These are phyloP conservation scores for Botrytis paeoniae DNA, from an alignment of 2,329 filamentous ascomycete species.

Conservation along the genomic window DNA sequence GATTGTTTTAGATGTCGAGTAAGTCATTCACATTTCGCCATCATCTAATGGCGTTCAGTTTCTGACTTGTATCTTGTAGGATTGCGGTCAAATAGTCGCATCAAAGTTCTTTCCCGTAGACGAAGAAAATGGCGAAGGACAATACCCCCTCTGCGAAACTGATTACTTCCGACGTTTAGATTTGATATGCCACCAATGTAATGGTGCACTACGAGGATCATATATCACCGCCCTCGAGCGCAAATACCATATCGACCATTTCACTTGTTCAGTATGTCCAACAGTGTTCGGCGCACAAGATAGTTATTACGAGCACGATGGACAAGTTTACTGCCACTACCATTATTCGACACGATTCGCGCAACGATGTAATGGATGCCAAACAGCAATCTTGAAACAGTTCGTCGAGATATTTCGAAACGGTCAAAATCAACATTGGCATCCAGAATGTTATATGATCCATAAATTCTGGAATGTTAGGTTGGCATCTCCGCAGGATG, in stretches of 20 bases:
- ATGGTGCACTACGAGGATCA: conserved; percentile 87
- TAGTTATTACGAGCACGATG: conserved; percentile 98
- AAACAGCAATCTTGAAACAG: conserved; percentile 95
- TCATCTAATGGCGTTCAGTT: conserved; percentile 5
- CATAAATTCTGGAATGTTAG: conserved; percentile 99
- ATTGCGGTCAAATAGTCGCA: conserved; percentile 94
- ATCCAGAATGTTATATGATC: conserved; percentile 99
- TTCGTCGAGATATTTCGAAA: conserved; percentile 99
- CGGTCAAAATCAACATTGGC: conserved; percentile 98
- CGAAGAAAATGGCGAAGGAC: conserved; percentile 77
- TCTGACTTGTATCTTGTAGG: conserved; percentile 52
- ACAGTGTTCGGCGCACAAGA: conserved; percentile 98
- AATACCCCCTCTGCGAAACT: conserved; percentile 95
- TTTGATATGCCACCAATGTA: conserved; percentile 87
- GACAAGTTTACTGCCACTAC: conserved; percentile 95
- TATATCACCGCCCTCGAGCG: conserved; percentile 97
- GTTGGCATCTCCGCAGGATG: conserved; percentile 49
- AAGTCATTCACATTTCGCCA: conserved; percentile 32
- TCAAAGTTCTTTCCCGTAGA: conserved; percentile 99
- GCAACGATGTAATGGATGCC: conserved; percentile 92
- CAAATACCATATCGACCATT: conserved; percentile 99
- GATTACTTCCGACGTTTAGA: conserved; percentile 95
- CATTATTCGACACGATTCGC: conserved; percentile 98
- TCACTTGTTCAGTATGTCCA: conserved; percentile 94
- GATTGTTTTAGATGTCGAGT: conserved; percentile 98